Conservation (phyloP, 768 basidiomycete species). For the Myochromella boudieri region DNA sequence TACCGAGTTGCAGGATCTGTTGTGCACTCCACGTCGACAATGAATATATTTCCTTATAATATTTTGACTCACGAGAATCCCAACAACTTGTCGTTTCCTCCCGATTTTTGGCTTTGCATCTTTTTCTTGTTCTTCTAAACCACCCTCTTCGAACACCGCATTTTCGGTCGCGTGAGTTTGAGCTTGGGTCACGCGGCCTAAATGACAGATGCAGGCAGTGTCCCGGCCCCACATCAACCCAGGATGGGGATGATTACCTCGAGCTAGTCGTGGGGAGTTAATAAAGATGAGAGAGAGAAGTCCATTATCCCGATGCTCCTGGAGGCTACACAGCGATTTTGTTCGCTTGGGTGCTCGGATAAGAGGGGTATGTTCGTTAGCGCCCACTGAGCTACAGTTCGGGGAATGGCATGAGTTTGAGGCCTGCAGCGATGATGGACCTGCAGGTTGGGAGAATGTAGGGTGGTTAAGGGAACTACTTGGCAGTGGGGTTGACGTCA, state of each 20-base stretch:
- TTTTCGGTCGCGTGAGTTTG: conserved; percentile 7
- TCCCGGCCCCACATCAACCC: conserved; percentile 16
- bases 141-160: conserved; percentile 9
- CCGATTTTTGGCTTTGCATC: conserved; percentile 37
- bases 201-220: conserved; percentile 17
- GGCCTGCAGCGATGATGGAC: neutral
- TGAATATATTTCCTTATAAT: neutral
- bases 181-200: conserved; percentile 7
- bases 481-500: neutral
- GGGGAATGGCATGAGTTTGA: neutral
- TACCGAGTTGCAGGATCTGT: conserved; percentile 78
- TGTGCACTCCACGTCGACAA: neutral
- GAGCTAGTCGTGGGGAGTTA: conserved; percentile 19
- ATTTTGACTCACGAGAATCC: conserved; percentile 58
- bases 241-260: conserved; percentile 15
- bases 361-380: conserved; percentile 13
- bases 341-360: conserved; percentile 5
- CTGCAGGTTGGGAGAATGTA: neutral
- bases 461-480: neutral
- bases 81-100: conserved; percentile 65
- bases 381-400: conserved; percentile 1
- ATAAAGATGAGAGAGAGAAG: conserved; percentile 18
- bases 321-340: conserved; percentile 16
- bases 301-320: conserved; percentile 12
- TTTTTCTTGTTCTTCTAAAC: conserved; percentile 13